A percentile compares a stretch with the other conserved stretches of the same genome.
Evolutionary conservation across 2,329 filamentous ascomycete species (phyloP).

Genomic region (Pseudocercospora vitis): DNA sequence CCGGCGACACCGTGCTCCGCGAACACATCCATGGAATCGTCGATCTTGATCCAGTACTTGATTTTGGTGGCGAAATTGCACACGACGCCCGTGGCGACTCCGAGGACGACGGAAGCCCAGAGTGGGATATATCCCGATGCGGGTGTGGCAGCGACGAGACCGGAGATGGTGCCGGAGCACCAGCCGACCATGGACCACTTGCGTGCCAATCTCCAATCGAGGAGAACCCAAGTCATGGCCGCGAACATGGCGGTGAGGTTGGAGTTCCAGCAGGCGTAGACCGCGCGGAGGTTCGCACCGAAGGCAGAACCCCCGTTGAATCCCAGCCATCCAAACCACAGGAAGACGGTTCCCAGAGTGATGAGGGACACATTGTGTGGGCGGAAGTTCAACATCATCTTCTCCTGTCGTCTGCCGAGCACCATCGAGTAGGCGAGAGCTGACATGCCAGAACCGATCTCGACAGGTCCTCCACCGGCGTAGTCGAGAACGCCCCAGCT

Average conservation of each 20-base stretch:
- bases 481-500: conserved; percentile 93
- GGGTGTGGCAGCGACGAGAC: conserved; percentile 83
- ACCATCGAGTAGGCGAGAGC: conserved; percentile 95
- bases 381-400: conserved; percentile 99
- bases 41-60: conserved; percentile 74
- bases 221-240: conserved; percentile 88
- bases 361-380: conserved; percentile 98
- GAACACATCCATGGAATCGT: conserved; percentile 88
- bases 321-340: conserved; percentile 98
- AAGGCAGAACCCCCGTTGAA: conserved; percentile 99
- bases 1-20: conserved; percentile 85
- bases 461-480: conserved; percentile 93
- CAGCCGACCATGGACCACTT: conserved; percentile 96
- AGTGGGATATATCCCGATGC: conserved; percentile 75
- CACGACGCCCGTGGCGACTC: conserved; percentile 63
- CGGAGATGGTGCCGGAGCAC: conserved; percentile 85
- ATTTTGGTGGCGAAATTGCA: conserved; percentile 87
- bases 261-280: conserved; percentile 98
- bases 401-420: conserved; percentile 92
- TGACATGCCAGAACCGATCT: conserved; percentile 90
- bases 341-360: conserved; percentile 88
- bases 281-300: conserved; percentile 73
- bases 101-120: conserved; percentile 63
- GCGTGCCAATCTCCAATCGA: conserved; percentile 89
- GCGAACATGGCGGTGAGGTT: conserved; percentile 91